phyloP scores from a whole-genome alignment of 768 basidiomycete species.

The Amanita fuliginea region DNA sequence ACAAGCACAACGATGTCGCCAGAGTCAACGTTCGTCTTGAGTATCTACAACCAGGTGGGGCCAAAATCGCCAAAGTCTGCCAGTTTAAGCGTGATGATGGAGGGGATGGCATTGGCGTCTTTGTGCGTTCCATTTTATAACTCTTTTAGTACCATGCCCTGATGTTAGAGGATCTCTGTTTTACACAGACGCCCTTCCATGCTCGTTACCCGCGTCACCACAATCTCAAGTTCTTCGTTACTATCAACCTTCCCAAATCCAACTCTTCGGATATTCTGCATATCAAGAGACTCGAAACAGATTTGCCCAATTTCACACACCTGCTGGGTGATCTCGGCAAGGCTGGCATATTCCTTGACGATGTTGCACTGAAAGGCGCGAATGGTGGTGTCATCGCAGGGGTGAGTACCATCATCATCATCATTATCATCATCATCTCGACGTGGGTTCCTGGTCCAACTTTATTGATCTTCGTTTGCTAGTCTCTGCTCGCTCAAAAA shows the following conservation, averaged over 20 bases:
- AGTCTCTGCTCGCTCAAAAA: slow-evolving; percentile 21
- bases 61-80: slow-evolving; percentile 18
- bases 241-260: slow-evolving; percentile 14
- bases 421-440: too few species aligned
- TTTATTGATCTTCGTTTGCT: background rate
- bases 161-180: too few species aligned
- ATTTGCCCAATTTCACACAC: slow-evolving; percentile 30
- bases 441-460: background rate
- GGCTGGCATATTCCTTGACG: slow-evolving; percentile 25
- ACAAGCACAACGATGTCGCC: slow-evolving; percentile 3
- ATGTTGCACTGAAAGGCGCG: slow-evolving; percentile 22
- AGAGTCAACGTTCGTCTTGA: slow-evolving; percentile 7
- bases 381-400: slow-evolving; percentile 26
- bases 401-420: slow-evolving; percentile 11
- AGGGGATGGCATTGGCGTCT: slow-evolving; percentile 25
- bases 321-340: slow-evolving; percentile 23
- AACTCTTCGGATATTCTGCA: slow-evolving; percentile 13
- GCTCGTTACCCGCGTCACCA: slow-evolving; percentile 4
- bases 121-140: slow-evolving; percentile 15
- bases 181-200: slow-evolving; percentile 11
- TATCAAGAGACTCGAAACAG: slow-evolving; percentile 33
- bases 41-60: slow-evolving; percentile 13
- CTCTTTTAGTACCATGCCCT: background rate
- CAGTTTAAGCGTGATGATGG: slow-evolving; percentile 14
- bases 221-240: slow-evolving; percentile 14